Conservation (phyloP, 2,329 filamentous ascomycete genomes). For the Botryotinia calthae region DNA sequence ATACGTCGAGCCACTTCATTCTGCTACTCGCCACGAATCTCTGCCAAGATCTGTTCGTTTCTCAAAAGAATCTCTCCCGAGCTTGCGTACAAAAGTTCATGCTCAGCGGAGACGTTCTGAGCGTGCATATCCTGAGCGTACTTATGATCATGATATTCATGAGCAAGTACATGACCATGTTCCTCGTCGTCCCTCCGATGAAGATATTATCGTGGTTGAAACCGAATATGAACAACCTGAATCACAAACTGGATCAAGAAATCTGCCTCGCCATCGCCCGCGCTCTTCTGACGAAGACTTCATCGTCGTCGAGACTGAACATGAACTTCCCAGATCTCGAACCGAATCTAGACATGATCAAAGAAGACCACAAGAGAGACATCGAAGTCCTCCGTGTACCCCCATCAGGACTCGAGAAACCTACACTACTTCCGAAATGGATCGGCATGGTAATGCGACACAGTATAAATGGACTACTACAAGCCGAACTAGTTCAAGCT, state of each 20-base stretch:
- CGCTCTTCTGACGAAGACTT: background rate
- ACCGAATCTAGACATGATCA: background rate
- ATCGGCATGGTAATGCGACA: constrained; percentile 2
- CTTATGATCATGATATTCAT: background rate
- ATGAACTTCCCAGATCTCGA: background rate
- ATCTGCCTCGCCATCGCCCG: background rate
- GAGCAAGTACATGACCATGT: background rate
- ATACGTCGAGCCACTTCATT: constrained; percentile 4
- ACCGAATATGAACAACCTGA: background rate
- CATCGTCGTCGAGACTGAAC: background rate
- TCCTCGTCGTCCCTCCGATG: background rate
- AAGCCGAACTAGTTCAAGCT: background rate
- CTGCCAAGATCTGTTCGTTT: background rate
- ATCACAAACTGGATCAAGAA: background rate
- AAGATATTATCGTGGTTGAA: constrained; percentile 1
- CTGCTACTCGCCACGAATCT: background rate
- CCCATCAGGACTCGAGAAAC: constrained; percentile 3
- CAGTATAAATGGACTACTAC: constrained; percentile 3
- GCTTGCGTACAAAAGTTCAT: background rate
- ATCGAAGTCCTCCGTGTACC: background rate
- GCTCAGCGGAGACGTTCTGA: constrained; percentile 6
- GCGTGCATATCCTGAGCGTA: background rate
- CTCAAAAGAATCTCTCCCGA: constrained; percentile 1
- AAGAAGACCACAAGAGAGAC: background rate
- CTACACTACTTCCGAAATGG: background rate